Evolutionary conservation across 495 filamentous ascomycete species (phyloP).

Genomic region (Daldinia loculata): DNA sequence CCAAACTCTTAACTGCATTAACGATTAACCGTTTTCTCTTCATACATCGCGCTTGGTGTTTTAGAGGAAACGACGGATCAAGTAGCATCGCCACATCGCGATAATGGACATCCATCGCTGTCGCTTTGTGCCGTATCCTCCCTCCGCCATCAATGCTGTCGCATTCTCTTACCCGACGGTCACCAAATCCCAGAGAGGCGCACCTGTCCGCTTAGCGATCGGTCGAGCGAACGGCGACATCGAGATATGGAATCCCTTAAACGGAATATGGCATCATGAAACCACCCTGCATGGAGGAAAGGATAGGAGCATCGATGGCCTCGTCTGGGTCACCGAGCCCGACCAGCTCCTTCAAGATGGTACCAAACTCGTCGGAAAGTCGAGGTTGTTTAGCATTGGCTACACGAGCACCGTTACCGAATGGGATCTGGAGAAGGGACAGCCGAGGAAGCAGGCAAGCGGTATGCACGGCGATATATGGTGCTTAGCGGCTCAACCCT

Average conservation of each 20-base stretch:
- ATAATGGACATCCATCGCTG: slow-evolving; percentile 96
- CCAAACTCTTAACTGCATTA: slow-evolving; percentile 1
- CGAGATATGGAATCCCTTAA: slow-evolving; percentile 95
- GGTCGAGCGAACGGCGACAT: slow-evolving; percentile 96
- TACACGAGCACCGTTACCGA: slow-evolving; percentile 92
- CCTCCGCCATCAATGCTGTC: slow-evolving; percentile 90
- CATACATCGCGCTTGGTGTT: background rate
- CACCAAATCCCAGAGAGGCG: slow-evolving; percentile 64
- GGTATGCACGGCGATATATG: slow-evolving; percentile 97
- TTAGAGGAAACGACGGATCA: background rate
- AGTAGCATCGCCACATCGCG: slow-evolving; percentile 26
- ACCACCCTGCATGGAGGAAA: slow-evolving; percentile 83
- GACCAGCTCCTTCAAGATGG: slow-evolving; percentile 70
- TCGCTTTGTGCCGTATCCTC: slow-evolving; percentile 94
- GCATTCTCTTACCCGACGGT: slow-evolving; percentile 87
- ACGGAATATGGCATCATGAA: slow-evolving; percentile 90
- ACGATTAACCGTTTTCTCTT: slow-evolving; percentile 4
- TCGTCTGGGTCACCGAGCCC: slow-evolving; percentile 92
- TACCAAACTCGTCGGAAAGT: slow-evolving; percentile 69
- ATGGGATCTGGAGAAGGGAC: slow-evolving; percentile 85
- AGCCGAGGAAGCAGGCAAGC: slow-evolving; percentile 79
- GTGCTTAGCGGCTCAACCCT: slow-evolving; percentile 91
- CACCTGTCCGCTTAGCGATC: slow-evolving; percentile 77
- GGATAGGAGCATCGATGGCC: slow-evolving; percentile 85
- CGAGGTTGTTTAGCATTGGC: slow-evolving; percentile 95